phyloP scores from a whole-genome alignment of 2,329 filamentous ascomycete genomes.

The Xylariomycetidae sp. region DNA sequence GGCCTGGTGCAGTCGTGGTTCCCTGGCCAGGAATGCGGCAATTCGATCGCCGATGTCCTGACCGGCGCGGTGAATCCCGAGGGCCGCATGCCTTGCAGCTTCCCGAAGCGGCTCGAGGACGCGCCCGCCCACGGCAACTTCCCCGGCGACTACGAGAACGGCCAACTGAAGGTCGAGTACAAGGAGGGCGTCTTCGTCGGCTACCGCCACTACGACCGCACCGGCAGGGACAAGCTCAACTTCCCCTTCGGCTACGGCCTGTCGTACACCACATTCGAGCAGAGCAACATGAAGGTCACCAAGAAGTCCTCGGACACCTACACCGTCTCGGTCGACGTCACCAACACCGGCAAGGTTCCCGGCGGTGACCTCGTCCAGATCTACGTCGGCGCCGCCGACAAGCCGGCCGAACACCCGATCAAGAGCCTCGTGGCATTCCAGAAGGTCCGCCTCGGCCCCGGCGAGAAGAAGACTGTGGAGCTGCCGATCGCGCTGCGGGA shows the following conservation, averaged over 20 bases:
- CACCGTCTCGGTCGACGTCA: slow-evolving; percentile 44
- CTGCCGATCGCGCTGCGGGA: slow-evolving; percentile 17
- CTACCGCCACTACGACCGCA: slow-evolving; percentile 61
- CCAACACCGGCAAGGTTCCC: slow-evolving; percentile 49
- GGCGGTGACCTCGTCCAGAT: slow-evolving; percentile 52
- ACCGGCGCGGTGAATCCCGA: slow-evolving; percentile 60
- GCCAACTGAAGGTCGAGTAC: slow-evolving; percentile 54
- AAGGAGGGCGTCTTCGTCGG: slow-evolving; percentile 66
- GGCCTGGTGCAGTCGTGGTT: slow-evolving; percentile 63
- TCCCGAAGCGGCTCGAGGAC: slow-evolving; percentile 54
- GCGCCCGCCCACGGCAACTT: slow-evolving; percentile 62
- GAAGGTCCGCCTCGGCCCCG: slow-evolving; percentile 20
- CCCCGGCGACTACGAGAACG: slow-evolving; percentile 35
- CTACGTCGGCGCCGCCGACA: slow-evolving; percentile 32
- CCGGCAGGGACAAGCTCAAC: slow-evolving; percentile 44
- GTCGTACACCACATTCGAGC: slow-evolving; percentile 54
- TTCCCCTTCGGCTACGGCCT: slow-evolving; percentile 64
- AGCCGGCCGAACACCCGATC: slow-evolving; percentile 16
- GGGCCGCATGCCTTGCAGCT: slow-evolving; percentile 58
- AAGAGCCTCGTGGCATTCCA: slow-evolving; percentile 26
- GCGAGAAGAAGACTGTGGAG: slow-evolving; percentile 10
- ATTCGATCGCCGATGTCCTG: slow-evolving; percentile 61
- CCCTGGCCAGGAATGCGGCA: slow-evolving; percentile 62
- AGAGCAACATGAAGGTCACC: slow-evolving; percentile 36
- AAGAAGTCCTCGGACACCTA: slow-evolving; percentile 30